Base-by-base conservation (phyloP, 306 rosid genomes). In the Hippophae rhamnoides region DNA sequence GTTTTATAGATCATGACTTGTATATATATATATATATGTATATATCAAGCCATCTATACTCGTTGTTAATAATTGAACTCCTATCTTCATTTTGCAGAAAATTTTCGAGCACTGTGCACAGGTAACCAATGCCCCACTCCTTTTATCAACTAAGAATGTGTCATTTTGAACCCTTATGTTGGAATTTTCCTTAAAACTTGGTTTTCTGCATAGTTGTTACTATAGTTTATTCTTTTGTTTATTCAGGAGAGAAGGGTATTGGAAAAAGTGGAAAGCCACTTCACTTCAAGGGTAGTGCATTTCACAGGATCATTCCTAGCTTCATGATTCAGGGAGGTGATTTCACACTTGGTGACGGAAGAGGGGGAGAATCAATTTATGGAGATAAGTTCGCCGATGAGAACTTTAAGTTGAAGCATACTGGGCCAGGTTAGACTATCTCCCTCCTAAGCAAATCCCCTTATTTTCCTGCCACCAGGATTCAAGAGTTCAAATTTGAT, bases 261-360 rank as follows among this genome's bases (percentile, higher is more conserved):
- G 96, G 99, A 48, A 84, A 76, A 64, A 79, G 76, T 61, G 96
- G 98, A 58, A 92, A 92, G 66, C 81, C 95, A 58, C 95, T 92
- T 13, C 93, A 85, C 73, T 92, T 62, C 83, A 85, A 92, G 76
- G 95, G 95, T 52, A 92, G 95, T 70, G 0, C 79, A 41, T 83
- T 87, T 83, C 99, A 92, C 66, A 85, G 99, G 80, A 88, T 92
- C 56, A 92, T 87, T 53, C 99, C 99, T 46, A 92, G 95, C 89
- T 92, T 92, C 79, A 92, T 92, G 99, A 41, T 92, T 64, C 99
- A 92, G 67, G 99, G 96, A 78, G 99, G 99, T 71, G 99, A 92
- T 69, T 92, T 92, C 67, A 92, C 96, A 10, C 95, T 72, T 1
- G 96, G 99, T 40, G 85, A 92, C 62, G 99, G 96, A 72, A 83